These are phyloP conservation scores for Lepidium sativum DNA, from an alignment of 345 rosid genomes.

Conservation along the genomic window DNA sequence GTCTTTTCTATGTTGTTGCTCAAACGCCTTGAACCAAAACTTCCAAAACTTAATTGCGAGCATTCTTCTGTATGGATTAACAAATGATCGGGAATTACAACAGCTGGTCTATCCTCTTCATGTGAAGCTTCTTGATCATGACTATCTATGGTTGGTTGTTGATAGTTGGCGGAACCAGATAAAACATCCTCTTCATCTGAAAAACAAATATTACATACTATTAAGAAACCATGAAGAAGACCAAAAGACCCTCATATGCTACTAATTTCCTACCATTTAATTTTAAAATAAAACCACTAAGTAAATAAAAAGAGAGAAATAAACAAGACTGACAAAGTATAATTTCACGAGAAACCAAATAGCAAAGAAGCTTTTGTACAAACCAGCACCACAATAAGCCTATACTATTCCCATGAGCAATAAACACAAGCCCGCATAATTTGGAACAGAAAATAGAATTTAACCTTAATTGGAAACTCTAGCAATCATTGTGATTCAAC, in stretches of 20 bases:
- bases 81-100: slow-evolving; percentile 88
- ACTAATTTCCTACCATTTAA: background rate
- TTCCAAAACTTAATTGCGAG: slow-evolving; percentile 93
- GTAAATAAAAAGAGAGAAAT: no score
- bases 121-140: slow-evolving; percentile 39
- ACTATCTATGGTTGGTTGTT: slow-evolving; percentile 47
- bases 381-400: background rate
- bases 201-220: slow-evolving; percentile 10
- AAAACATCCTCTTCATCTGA: slow-evolving; percentile 59
- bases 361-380: background rate
- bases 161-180: slow-evolving; percentile 45
- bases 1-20: slow-evolving; percentile 54
- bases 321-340: background rate
- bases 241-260: background rate
- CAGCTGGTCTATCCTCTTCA: slow-evolving; percentile 68
- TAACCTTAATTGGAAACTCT: no score
- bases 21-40: slow-evolving; percentile 38
- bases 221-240: background rate
- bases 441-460: no score
- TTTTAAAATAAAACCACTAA: no score
- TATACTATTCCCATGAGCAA: background rate
- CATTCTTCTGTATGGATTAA: slow-evolving; percentile 77
- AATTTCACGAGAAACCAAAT: background rate
- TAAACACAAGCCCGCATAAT: background rate
- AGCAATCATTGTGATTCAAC: background rate